These are phyloP conservation scores for Agrocybe praecox DNA, from an alignment of 768 basidiomycete genomes.

Conservation along the genomic window DNA sequence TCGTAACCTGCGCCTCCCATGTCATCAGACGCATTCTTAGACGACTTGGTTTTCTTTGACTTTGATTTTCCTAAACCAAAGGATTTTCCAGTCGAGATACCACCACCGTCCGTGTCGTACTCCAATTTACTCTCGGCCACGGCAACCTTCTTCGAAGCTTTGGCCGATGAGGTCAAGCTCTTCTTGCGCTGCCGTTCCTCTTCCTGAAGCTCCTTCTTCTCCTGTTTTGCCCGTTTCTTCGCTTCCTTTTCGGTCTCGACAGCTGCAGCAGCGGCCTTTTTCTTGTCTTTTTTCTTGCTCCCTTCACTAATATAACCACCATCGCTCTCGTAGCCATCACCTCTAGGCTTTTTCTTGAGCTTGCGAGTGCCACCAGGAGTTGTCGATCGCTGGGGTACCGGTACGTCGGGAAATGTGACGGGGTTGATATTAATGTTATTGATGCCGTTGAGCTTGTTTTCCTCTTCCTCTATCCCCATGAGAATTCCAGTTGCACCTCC, in stretches of 20 bases:
- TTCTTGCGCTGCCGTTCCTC: slow-evolving; percentile 38
- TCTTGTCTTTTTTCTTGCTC: slow-evolving; percentile 24
- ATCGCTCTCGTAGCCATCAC: slow-evolving; percentile 56
- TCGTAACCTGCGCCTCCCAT: slow-evolving; percentile 34
- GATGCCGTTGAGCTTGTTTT: background rate
- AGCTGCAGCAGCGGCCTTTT: slow-evolving; percentile 3
- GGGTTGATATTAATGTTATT: slow-evolving; percentile 10
- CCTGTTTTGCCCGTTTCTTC: slow-evolving; percentile 24
- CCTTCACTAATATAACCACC: slow-evolving; percentile 51
- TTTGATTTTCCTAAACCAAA: slow-evolving; percentile 30
- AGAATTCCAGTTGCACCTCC: background rate
- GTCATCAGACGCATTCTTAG: slow-evolving; percentile 12
- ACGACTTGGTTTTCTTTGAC: slow-evolving; percentile 11
- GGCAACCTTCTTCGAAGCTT: slow-evolving; percentile 13
- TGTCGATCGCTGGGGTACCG: slow-evolving; percentile 24
- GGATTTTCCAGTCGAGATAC: slow-evolving; percentile 13
- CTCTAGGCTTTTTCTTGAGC: slow-evolving; percentile 40
- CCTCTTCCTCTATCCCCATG: slow-evolving; percentile 6
- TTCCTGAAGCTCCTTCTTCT: slow-evolving; percentile 27
- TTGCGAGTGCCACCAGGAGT: slow-evolving; percentile 31
- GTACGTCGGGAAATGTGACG: slow-evolving; percentile 22
- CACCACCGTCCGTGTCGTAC: slow-evolving; percentile 32
- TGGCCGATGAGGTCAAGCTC: slow-evolving; percentile 25
- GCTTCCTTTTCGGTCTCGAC: slow-evolving; percentile 25
- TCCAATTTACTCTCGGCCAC: slow-evolving; percentile 14